These are phyloP conservation scores for Metarhizium guizhouense DNA, from an alignment of 2,329 filamentous ascomycete genomes.

Conservation along the genomic window DNA sequence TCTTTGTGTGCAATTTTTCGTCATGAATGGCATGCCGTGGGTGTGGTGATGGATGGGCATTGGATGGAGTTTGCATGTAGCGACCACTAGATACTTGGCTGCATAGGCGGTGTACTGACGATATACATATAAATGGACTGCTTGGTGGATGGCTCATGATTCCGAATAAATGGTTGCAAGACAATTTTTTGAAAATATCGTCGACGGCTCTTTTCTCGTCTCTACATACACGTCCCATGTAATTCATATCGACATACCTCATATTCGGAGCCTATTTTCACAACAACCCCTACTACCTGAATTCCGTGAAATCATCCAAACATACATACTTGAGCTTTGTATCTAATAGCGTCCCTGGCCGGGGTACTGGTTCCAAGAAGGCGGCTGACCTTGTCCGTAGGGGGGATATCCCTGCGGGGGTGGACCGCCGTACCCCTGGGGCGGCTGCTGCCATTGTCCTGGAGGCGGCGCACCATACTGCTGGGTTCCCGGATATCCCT, in stretches of 20 bases:
- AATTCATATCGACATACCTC: too few relatives aligned
- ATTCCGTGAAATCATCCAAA: background rate
- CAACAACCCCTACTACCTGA: background rate
- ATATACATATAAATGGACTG: too few relatives aligned
- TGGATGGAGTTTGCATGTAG: background rate
- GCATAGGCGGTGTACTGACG: too few relatives aligned
- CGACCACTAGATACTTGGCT: background rate
- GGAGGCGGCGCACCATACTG: constrained; percentile 14
- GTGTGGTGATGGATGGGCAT: too few relatives aligned
- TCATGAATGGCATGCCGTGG: too few relatives aligned
- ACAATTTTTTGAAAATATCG: too few relatives aligned
- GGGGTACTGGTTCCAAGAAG: constrained; percentile 28
- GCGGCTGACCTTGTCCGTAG: constrained; percentile 16
- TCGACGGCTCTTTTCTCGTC: too few relatives aligned
- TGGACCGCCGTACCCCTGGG: constrained; percentile 13
- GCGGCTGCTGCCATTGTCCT: constrained; percentile 11
- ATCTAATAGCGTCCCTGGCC: constrained; percentile 20
- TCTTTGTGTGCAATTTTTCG: too few relatives aligned
- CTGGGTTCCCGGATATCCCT: constrained; percentile 15
- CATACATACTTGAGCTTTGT: background rate
- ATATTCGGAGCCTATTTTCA: too few relatives aligned
- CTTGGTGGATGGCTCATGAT: too few relatives aligned
- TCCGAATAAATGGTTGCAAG: too few relatives aligned
- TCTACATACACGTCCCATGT: too few relatives aligned
- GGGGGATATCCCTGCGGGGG: constrained; percentile 13